Evolutionary conservation across 2,329 filamentous ascomycete genomes (phyloP).

Genomic region (Cucurbitaria berberidis): DNA sequence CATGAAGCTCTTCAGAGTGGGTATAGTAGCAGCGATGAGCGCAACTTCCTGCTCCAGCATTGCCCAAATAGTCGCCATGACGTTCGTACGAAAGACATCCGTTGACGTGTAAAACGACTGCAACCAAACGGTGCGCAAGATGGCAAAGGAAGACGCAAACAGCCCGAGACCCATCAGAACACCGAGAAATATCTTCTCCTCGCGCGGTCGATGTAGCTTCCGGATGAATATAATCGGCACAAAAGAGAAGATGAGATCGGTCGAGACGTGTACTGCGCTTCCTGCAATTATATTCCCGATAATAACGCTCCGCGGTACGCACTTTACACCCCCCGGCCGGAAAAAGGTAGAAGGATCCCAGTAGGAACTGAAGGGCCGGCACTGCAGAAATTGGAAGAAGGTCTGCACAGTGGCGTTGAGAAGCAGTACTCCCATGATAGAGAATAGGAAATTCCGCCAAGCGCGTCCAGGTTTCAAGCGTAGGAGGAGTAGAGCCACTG

Average conservation of each 20-base stretch:
- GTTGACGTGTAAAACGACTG: constrained; percentile 18
- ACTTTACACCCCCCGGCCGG: constrained; percentile 11
- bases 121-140: constrained; percentile 28
- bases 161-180: constrained; percentile 32
- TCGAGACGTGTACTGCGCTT: constrained; percentile 21
- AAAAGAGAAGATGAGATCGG: constrained; percentile 28
- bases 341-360: constrained; percentile 31
- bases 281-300: constrained; percentile 32
- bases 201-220: constrained; percentile 24
- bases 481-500: constrained; percentile 30
- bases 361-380: constrained; percentile 31
- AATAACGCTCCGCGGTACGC: constrained; percentile 21
- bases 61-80: constrained; percentile 29
- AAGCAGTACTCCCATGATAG: constrained; percentile 24
- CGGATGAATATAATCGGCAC: constrained; percentile 32
- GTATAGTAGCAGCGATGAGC: constrained; percentile 36
- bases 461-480: constrained; percentile 24
- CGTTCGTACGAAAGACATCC: constrained; percentile 30
- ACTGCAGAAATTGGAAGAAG: constrained; percentile 33
- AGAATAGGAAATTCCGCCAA: constrained; percentile 29
- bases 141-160: constrained; percentile 28
- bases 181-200: constrained; percentile 32
- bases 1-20: constrained; percentile 33
- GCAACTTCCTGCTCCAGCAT: constrained; percentile 35
- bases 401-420: constrained; percentile 25